phyloP scores from a whole-genome alignment of 352 stramenopile species.

The Pseudoperonospora humuli region DNA sequence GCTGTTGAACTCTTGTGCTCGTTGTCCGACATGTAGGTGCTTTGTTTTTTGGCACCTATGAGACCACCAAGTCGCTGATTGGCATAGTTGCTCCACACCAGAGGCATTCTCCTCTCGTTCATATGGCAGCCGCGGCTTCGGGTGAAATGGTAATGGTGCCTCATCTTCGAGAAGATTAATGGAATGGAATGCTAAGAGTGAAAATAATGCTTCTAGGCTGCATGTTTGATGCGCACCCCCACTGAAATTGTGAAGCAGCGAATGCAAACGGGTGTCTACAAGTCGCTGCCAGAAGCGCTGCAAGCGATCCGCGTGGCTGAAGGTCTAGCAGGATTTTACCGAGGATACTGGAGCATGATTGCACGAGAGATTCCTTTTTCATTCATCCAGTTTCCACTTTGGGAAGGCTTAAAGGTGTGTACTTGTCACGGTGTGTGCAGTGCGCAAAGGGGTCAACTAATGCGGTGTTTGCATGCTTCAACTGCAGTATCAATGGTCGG shows the following conservation, averaged over 20 bases:
- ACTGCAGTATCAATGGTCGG: slow-evolving; percentile 65
- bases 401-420: slow-evolving; percentile 92
- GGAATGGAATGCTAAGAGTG: not conserved
- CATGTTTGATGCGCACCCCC: slow-evolving; percentile 96
- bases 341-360: slow-evolving; percentile 97
- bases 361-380: slow-evolving; percentile 98
- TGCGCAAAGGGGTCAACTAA: not conserved
- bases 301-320: slow-evolving; percentile 70
- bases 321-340: slow-evolving; percentile 89
- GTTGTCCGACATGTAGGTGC: slow-evolving; percentile 40
- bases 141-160: slow-evolving; percentile 84
- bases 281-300: slow-evolving; percentile 61
- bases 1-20: not conserved
- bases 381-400: slow-evolving; percentile 99
- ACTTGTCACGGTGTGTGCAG: not conserved
- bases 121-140: slow-evolving; percentile 93
- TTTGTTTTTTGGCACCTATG: slow-evolving; percentile 88
- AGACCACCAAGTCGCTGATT: slow-evolving; percentile 83
- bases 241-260: slow-evolving; percentile 99
- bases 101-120: slow-evolving; percentile 82
- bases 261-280: slow-evolving; percentile 94
- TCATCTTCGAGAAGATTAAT: not conserved
- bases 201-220: slow-evolving; percentile 43
- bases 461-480: not conserved
- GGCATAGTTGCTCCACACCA: slow-evolving; percentile 41